phyloP scores from a whole-genome alignment of 1,139 yeast genomes.

The Suhomyces atakaporum region DNA sequence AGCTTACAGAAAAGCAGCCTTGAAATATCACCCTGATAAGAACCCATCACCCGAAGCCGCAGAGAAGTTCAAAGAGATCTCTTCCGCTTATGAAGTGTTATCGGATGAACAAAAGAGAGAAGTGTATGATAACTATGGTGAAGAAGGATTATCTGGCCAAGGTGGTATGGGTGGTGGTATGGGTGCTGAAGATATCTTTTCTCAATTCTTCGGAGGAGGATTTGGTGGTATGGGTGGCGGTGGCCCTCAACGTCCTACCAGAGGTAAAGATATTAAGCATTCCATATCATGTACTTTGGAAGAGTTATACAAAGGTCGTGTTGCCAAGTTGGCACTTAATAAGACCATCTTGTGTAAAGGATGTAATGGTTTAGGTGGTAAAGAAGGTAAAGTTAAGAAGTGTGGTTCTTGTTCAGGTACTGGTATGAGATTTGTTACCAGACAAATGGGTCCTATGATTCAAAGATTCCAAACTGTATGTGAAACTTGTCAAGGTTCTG shows the following conservation, averaged over 20 bases:
- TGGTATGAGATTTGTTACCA: constrained; percentile 89
- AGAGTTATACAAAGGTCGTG: constrained; percentile 93
- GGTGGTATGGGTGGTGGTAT: constrained; percentile 80
- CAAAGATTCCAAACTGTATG: constrained; percentile 97
- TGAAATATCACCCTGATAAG: constrained; percentile 96
- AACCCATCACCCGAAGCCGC: constrained; percentile 81
- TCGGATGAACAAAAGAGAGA: constrained; percentile 88
- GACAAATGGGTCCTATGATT: constrained; percentile 99
- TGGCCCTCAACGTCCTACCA: constrained; percentile 81
- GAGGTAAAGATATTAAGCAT: constrained; percentile 90
- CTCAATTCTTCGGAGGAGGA: constrained; percentile 88
- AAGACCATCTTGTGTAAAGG: constrained; percentile 84
- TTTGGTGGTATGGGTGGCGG: constrained; percentile 56
- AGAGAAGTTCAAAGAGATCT: constrained; percentile 90
- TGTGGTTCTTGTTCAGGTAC: constrained; percentile 86
- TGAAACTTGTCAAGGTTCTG: constrained; percentile 90
- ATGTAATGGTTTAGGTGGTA: constrained; percentile 97
- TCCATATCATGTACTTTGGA: constrained; percentile 83
- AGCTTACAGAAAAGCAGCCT: constrained; percentile 91
- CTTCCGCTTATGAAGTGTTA: constrained; percentile 86
- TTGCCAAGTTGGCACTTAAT: constrained; percentile 89
- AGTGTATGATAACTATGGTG: constrained; percentile 86
- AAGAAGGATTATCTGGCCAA: constrained; percentile 81
- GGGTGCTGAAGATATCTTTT: constrained; percentile 84
- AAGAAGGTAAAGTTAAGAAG: constrained; percentile 83